phyloP scores from a whole-genome alignment of 169 alveolate species.

The Theileria sp. region DNA sequence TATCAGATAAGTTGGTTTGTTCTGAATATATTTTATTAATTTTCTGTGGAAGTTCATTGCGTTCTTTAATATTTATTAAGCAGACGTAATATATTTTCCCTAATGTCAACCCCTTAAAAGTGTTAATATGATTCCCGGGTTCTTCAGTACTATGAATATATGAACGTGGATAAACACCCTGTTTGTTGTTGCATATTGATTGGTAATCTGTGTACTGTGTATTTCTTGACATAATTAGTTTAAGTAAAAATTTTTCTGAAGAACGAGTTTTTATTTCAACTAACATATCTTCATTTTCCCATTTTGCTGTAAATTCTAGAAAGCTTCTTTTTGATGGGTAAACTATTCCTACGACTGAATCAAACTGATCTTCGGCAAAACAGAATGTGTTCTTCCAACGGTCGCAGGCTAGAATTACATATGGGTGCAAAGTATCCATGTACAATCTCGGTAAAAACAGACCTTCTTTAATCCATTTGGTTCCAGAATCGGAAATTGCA shows the following conservation, averaged over 20 bases:
- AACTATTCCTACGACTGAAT: slow-evolving; percentile 16
- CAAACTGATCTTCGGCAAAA: slow-evolving; percentile 42
- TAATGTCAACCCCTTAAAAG: slow-evolving; percentile 3
- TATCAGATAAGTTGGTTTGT: neutral
- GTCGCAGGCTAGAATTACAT: slow-evolving; percentile 34
- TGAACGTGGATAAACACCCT: neutral
- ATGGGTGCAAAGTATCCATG: neutral
- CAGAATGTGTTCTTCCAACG: slow-evolving; percentile 53
- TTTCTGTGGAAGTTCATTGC: neutral
- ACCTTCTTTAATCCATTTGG: neutral
- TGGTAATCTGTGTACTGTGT: slow-evolving; percentile 27
- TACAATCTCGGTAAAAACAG: slow-evolving; percentile 14
- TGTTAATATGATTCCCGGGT: neutral
- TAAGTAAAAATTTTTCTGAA: neutral
- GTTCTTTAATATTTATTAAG: neutral
- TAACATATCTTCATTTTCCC: slow-evolving; percentile 10
- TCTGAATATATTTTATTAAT: neutral
- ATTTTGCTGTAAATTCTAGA: slow-evolving; percentile 1
- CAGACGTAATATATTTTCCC: slow-evolving; percentile 42
- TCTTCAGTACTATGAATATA: neutral
- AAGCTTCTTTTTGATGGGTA: slow-evolving; percentile 23
- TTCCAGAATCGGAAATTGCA: neutral
- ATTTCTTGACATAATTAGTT: slow-evolving; percentile 14
- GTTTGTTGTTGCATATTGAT: slow-evolving; percentile 16
- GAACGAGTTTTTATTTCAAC: slow-evolving; percentile 3